A percentile compares a stretch with the other conserved stretches of the same genome.
phyloP scores from a whole-genome alignment of 2,329 filamentous ascomycete genomes.

The Pestalotiopsis sp. region DNA sequence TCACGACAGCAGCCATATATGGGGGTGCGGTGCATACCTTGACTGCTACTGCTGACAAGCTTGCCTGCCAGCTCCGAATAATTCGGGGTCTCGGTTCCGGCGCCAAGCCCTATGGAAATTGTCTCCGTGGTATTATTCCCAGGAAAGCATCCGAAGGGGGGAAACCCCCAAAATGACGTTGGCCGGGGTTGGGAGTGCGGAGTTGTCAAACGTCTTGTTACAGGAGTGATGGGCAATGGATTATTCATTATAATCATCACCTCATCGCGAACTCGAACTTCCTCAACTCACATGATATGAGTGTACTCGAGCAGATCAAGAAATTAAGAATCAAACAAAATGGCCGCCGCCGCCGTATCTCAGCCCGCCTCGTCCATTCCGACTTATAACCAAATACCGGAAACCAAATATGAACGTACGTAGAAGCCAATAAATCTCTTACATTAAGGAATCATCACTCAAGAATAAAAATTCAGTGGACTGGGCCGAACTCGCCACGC shows the following conservation, averaged over 20 bases:
- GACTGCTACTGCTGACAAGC: neutral
- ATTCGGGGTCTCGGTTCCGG: neutral
- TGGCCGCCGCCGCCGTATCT: conserved; percentile 22
- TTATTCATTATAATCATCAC: neutral
- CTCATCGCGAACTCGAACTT: neutral
- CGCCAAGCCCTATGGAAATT: conserved; percentile 7
- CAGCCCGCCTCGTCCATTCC: conserved; percentile 22
- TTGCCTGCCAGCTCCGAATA: neutral
- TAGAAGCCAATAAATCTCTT: neutral
- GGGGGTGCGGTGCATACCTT: neutral
- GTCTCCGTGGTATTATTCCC: neutral
- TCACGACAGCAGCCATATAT: conserved; percentile 5
- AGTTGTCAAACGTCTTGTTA: neutral
- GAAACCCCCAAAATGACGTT: neutral
- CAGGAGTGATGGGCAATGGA: neutral
- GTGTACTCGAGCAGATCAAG: neutral
- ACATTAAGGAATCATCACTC: neutral
- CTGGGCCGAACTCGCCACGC: conserved; percentile 60
- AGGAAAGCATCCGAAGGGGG: neutral
- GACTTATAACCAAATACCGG: conserved; percentile 35
- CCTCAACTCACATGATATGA: neutral
- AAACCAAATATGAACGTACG: conserved; percentile 37
- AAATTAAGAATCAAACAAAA: neutral
- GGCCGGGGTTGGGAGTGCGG: neutral
- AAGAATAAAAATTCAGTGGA: conserved; percentile 28